Base-by-base conservation (phyloP, 2,329 filamentous ascomycete genomes). In the Paecilomyces sp. region DNA sequence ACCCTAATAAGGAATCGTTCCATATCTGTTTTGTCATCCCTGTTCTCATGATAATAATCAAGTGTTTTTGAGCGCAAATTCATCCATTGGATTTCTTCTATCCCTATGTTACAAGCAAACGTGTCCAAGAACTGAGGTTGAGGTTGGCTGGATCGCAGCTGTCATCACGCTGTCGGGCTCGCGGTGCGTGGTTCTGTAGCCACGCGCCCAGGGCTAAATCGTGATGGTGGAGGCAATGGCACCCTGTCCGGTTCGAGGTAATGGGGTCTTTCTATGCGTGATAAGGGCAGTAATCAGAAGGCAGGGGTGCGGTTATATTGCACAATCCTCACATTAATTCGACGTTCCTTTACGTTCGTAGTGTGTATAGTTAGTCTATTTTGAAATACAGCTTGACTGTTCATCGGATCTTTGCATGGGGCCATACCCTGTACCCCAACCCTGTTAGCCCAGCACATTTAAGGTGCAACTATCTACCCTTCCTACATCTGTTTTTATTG, bases 21-120 rank as follows among this genome's bases (percentile, higher is more conserved):
- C 62, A 53, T 56, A 47, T 54, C 41, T 62, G 25, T 60, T 60
- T 60, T 62, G 59, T 61, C 57, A 61, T 60, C 63, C 57, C 61
- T 59, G 56, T 58, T 71, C 70, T 74, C 66, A 75, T 72, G 72
- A 75, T 76, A 76, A 75, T 76, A 76, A 76, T 67, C 70, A 64
- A 67, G 70, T 68, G 68, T 69, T 62, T 67, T 53, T 30, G 51
- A 53, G 51, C 41, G 28, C 51, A 53, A 53, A 30, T 53, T 53
- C 51, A 53, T 28, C 28, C 51, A 53, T 30, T n/a, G 51, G 22
- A 13, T 53, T 53, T 53, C 28, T 53, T 53, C 51, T n/a, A 22
- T 47, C 41, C n/a, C 41, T 47, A 47, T 53, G 51, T 53, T 30
- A 53, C 51, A 25, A 53, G 9, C 28, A 25, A 13, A 53, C 51